phyloP scores from a whole-genome alignment of 2,329 filamentous ascomycete genomes.

The Pseudogymnoascus sp. region DNA sequence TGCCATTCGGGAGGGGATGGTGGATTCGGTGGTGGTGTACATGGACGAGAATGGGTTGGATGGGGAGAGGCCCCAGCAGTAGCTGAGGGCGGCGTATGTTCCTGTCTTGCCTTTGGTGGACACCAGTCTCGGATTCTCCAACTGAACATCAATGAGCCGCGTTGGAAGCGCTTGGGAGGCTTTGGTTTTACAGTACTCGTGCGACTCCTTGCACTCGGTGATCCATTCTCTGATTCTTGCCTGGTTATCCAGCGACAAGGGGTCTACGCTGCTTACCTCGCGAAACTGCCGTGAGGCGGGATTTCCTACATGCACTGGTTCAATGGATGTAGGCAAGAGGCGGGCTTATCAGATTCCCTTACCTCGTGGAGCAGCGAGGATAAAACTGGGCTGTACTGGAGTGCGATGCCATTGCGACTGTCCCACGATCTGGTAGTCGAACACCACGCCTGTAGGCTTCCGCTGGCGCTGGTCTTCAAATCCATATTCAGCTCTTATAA shows the following conservation, averaged over 20 bases:
- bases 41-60: not conserved
- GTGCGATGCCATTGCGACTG: not conserved
- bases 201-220: not conserved
- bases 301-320: not conserved
- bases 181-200: not conserved
- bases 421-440: not conserved
- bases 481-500: not conserved
- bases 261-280: not conserved
- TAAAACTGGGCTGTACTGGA: not conserved
- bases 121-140: not conserved
- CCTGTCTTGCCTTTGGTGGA: not conserved
- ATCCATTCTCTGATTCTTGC: not conserved
- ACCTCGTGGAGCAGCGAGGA: not conserved
- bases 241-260: not conserved
- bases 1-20: not conserved
- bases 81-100: conserved; percentile 22
- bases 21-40: not conserved
- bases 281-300: not conserved
- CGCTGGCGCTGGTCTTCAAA: not conserved
- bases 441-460: not conserved
- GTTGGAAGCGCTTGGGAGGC: not conserved
- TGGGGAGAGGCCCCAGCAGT: conserved; percentile 21
- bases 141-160: not conserved
- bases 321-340: not conserved
- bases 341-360: not conserved